A percentile compares a stretch with the other conserved stretches of the same genome.
These are phyloP conservation scores for Mortierella sp. DNA, from an alignment of 371 early-diverging fungal species.

Conservation along the genomic window DNA sequence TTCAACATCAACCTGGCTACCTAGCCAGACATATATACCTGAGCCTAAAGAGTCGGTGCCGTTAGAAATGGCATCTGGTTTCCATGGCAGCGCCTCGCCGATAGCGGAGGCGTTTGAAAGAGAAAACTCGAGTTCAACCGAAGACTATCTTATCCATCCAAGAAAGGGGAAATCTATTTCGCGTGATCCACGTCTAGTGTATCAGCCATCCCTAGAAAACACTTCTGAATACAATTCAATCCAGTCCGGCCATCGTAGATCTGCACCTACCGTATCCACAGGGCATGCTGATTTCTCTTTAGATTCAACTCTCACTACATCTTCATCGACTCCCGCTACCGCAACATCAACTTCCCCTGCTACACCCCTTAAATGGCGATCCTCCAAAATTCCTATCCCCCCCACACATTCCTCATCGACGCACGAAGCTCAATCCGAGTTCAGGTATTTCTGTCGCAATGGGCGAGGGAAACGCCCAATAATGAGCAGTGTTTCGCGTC, in stretches of 20 bases:
- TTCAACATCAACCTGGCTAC: not conserved
- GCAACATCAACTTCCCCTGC: not conserved
- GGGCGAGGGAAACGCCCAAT: not conserved
- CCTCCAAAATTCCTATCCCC: not conserved
- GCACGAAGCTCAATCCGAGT: not conserved
- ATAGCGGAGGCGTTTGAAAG: not conserved
- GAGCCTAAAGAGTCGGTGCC: not conserved
- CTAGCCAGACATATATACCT: not conserved
- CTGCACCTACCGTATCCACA: not conserved
- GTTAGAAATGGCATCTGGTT: not conserved
- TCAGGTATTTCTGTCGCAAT: not conserved
- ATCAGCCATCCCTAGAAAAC: not conserved
- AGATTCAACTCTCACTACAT: not conserved
- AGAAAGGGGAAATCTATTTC: not conserved
- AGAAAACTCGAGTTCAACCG: not conserved
- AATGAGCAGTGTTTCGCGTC: not conserved
- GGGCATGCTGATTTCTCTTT: not conserved
- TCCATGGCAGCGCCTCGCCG: not conserved
- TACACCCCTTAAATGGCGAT: not conserved
- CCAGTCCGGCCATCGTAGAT: not conserved
- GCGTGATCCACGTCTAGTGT: not conserved
- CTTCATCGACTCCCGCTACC: not conserved
- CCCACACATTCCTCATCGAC: not conserved
- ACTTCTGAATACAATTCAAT: not conserved
- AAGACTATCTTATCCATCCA: not conserved